Evolutionary conservation across 2,329 filamentous ascomycete species (phyloP), one percentile per base, ranked within the genome.

Genomic region (Tolypocladium inflatum): DNA sequence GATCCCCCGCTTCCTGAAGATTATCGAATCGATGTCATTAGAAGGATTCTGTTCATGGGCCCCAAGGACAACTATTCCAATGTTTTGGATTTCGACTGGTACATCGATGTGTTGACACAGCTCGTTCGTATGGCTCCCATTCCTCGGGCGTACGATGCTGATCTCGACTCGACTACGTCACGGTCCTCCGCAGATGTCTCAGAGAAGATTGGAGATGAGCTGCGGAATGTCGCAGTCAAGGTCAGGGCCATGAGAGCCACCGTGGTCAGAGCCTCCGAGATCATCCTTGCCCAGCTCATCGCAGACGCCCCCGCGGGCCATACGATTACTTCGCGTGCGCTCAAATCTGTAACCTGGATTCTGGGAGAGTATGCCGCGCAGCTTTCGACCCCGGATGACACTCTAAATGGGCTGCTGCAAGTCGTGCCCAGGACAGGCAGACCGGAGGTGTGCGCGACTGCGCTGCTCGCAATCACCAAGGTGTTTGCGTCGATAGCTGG

Each of bases 31-130:
- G 90, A 90, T 65, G 90, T 97, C 23, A 90, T 97, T 56, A 81
- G 82, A 58, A 84, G 89, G 59, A 91, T 97, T 60, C 71, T 97
- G 13, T 85, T 87, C 60, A 96, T 99, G 85, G 97, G 93, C 71
- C 90, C 91, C 10, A 85, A 86, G 63, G 88, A 92, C 63, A 96
- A 91, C 61, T 99, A 97, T 70, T 82, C 83, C 43, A 90, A 91
- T 67, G 79, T 99, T 54, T 77, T 81, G 56, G 93, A 99, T 69
- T 99, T 99, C 70, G 93, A 97, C 64, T 99, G 94, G 94, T 97
- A 97, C 71, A 88, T 97, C 63, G 90, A 94, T 63, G 84, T 96
- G 35, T 76, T 99, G 37, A 88, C 90, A 6, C 91, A 96, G 68
- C 81, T 99, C 17, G 85, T 97, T 45, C 85, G 87, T 68, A 80